phyloP scores from a whole-genome alignment of 371 early-diverging fungal species.

The Sporodiniella umbellata region DNA sequence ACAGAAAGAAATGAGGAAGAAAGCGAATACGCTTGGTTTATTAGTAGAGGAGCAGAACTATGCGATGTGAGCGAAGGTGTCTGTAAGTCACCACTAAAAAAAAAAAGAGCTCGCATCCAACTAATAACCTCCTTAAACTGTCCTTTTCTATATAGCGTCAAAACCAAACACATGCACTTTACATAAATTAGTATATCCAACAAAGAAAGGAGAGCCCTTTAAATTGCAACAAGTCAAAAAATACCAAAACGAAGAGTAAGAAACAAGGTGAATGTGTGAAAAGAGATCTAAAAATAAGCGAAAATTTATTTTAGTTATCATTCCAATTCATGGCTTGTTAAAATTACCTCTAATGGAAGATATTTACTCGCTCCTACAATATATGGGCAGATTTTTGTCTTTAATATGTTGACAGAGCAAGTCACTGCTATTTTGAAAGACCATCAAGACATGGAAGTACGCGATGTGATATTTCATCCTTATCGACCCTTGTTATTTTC shows the following conservation, averaged over 20 bases:
- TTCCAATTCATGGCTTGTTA: slow-evolving; percentile 91
- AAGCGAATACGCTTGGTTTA: slow-evolving; percentile 66
- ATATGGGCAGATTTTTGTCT: slow-evolving; percentile 83
- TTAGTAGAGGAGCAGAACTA: slow-evolving; percentile 86
- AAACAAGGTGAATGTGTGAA: no score
- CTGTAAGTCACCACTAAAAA: slow-evolving; percentile 44
- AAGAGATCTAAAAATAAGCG: background rate
- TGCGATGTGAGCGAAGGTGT: slow-evolving; percentile 81
- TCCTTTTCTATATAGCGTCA: slow-evolving; percentile 49
- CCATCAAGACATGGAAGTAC: slow-evolving; percentile 80
- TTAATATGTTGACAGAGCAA: slow-evolving; percentile 69
- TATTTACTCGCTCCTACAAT: slow-evolving; percentile 86
- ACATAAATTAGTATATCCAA: slow-evolving; percentile 80
- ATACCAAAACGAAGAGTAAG: slow-evolving; percentile 75
- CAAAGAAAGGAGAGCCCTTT: slow-evolving; percentile 59
- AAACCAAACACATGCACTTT: slow-evolving; percentile 79
- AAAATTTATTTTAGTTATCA: slow-evolving; percentile 51
- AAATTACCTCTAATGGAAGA: slow-evolving; percentile 80
- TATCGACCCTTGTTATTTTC: slow-evolving; percentile 74
- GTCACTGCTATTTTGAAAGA: slow-evolving; percentile 73
- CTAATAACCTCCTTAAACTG: background rate
- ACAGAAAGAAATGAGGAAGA: slow-evolving; percentile 4
- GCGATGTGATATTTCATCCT: slow-evolving; percentile 91
- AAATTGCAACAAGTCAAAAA: slow-evolving; percentile 66
- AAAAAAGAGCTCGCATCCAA: background rate